Conservation (phyloP, 495 filamentous ascomycete species). For the Achaetomiella virescens region DNA sequence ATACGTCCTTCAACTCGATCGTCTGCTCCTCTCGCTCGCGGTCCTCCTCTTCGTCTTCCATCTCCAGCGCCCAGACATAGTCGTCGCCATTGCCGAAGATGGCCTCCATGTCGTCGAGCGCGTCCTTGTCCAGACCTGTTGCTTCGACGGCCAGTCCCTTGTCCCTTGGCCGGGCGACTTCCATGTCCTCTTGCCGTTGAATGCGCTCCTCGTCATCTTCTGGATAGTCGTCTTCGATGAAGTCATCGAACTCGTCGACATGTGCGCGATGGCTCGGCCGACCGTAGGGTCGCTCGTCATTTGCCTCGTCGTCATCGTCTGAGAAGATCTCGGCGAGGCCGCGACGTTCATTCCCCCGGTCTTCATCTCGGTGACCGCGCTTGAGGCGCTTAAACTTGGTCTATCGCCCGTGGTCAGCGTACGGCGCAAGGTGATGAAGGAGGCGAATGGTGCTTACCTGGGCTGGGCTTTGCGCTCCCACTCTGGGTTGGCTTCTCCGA, state of each 20-base stretch:
- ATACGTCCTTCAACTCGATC: constrained; percentile 94
- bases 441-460: constrained; percentile 46
- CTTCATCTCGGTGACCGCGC: constrained; percentile 72
- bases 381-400: constrained; percentile 93
- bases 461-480: constrained; percentile 56
- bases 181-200: constrained; percentile 75
- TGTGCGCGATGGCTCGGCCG: constrained; percentile 46
- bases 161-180: constrained; percentile 68
- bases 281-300: constrained; percentile 52
- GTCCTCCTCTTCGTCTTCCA: constrained; percentile 74
- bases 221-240: constrained; percentile 93
- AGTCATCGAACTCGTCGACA: constrained; percentile 87
- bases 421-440: background rate
- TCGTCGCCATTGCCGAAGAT: constrained; percentile 94
- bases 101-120: constrained; percentile 86
- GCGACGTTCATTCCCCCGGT: constrained; percentile 54
- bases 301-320: constrained; percentile 79
- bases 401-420: constrained; percentile 42
- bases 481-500: constrained; percentile 69
- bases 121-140: constrained; percentile 80
- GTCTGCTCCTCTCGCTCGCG: constrained; percentile 58
- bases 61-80: constrained; percentile 85
- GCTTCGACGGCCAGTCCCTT: constrained; percentile 59
- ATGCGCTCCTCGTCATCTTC: constrained; percentile 77
- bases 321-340: constrained; percentile 88